These are phyloP conservation scores for Calonectria pseudoturangicola DNA, from an alignment of 2,329 filamentous ascomycete genomes.

Conservation along the genomic window DNA sequence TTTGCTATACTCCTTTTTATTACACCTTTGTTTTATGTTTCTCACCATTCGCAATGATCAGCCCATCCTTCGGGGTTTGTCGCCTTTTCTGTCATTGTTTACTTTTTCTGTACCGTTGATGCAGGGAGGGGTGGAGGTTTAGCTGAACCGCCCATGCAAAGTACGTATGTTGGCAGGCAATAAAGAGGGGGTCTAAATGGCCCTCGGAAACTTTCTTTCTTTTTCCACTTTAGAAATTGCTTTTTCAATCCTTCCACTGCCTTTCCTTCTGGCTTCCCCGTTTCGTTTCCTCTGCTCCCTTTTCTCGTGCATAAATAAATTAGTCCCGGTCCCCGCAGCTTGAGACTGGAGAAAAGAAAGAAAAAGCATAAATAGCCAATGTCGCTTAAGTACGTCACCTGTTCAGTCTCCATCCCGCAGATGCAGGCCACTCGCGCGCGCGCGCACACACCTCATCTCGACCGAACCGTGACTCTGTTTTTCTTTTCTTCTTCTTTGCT, in stretches of 20 bases:
- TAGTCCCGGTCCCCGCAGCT: slow-evolving; percentile 4
- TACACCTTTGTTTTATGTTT: slow-evolving; percentile 21
- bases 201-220: slow-evolving; percentile 3
- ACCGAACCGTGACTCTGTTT: too few relatives aligned
- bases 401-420: not conserved
- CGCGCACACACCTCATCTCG: too few relatives aligned
- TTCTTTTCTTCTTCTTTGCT: too few relatives aligned
- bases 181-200: slow-evolving; percentile 13
- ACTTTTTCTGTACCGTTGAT: slow-evolving; percentile 28
- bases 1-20: slow-evolving; percentile 38
- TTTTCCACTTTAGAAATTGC: not conserved
- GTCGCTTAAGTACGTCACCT: slow-evolving; percentile 13
- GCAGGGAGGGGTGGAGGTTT: slow-evolving; percentile 25
- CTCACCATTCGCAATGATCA: slow-evolving; percentile 29
- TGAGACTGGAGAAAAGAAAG: slow-evolving; percentile 6
- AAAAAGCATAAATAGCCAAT: slow-evolving; percentile 15
- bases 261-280: slow-evolving; percentile 6
- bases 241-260: slow-evolving; percentile 16
- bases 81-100: slow-evolving; percentile 37
- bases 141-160: slow-evolving; percentile 12
- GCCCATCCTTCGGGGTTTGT: slow-evolving; percentile 19
- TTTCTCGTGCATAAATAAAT: slow-evolving; percentile 1
- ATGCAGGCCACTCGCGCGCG: not conserved
- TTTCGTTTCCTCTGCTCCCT: slow-evolving; percentile 17
- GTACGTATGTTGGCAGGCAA: slow-evolving; percentile 14